phyloP scores from a whole-genome alignment of 2,329 filamentous ascomycete genomes.

The Aspergillus sergii region DNA sequence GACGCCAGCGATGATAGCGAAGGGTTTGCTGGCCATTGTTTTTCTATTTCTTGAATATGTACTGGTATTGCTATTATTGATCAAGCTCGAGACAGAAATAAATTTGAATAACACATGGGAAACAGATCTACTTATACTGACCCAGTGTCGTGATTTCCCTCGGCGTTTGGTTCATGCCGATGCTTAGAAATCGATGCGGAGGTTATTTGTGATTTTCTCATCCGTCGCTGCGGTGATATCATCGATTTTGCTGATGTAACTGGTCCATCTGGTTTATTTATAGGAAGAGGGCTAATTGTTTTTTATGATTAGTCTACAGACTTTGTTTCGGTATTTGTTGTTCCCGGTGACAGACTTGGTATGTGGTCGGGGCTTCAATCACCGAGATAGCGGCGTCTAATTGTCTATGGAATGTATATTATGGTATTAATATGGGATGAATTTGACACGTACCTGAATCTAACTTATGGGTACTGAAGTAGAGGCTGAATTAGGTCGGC shows the following conservation, averaged over 20 bases:
- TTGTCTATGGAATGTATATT: no score
- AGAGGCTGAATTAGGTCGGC: neutral
- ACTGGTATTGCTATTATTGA: neutral
- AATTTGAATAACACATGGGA: neutral
- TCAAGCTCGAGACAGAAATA: neutral
- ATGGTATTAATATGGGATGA: neutral
- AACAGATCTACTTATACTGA: neutral
- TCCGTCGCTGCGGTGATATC: neutral
- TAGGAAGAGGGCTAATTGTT: neutral
- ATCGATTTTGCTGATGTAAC: neutral
- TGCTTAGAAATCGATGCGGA: slow-evolving; percentile 20
- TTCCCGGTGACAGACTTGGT: no score
- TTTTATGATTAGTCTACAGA: no score
- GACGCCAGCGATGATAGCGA: slow-evolving; percentile 51
- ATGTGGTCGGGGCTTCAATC: neutral
- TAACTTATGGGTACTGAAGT: neutral
- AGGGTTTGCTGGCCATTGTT: slow-evolving; percentile 40
- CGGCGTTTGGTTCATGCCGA: slow-evolving; percentile 15
- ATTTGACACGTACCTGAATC: neutral
- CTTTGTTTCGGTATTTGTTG: neutral
- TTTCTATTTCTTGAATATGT: neutral
- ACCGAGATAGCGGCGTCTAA: neutral
- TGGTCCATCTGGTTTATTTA: neutral
- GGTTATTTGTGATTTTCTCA: neutral
- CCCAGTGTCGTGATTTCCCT: slow-evolving; percentile 18